These are phyloP conservation scores for Lumnitzera littorea DNA, from an alignment of 345 rosid genomes.

Conservation along the genomic window DNA sequence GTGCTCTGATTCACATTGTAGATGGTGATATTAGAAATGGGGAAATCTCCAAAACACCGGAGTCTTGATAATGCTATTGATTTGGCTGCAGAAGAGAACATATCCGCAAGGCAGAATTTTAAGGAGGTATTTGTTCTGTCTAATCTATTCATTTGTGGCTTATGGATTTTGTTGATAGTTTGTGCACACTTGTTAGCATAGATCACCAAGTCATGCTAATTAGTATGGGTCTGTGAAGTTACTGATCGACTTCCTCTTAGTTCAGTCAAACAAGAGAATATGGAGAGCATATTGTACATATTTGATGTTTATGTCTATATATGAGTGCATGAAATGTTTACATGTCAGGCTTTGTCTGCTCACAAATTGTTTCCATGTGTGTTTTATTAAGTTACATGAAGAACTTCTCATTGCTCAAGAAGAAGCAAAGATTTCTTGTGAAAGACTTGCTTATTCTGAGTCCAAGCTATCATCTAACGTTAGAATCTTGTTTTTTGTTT, in stretches of 20 bases:
- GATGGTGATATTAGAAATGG: slow-evolving; percentile 65
- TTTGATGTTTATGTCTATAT: too few relatives aligned
- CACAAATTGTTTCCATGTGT: not conserved
- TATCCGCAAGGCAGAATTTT: slow-evolving; percentile 46
- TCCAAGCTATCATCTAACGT: slow-evolving; percentile 30
- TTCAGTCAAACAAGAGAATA: too few relatives aligned
- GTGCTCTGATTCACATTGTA: slow-evolving; percentile 13
- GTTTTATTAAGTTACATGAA: slow-evolving; percentile 35
- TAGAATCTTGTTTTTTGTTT: slow-evolving; percentile 12
- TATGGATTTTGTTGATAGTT: not conserved
- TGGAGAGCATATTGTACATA: too few relatives aligned
- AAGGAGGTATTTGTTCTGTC: slow-evolving; percentile 49
- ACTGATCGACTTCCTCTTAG: too few relatives aligned
- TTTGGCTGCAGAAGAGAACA: slow-evolving; percentile 48
- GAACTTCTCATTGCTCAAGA: slow-evolving; percentile 58
- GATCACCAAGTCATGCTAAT: too few relatives aligned
- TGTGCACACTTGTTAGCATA: too few relatives aligned
- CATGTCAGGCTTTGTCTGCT: not conserved
- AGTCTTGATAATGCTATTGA: slow-evolving; percentile 49
- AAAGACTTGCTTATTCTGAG: slow-evolving; percentile 40
- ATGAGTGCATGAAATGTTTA: not conserved
- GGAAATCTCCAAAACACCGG: slow-evolving; percentile 60
- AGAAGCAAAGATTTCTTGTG: slow-evolving; percentile 48
- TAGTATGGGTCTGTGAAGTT: too few relatives aligned
- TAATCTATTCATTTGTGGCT: slow-evolving; percentile 3